Conservation (phyloP, 441 rosid genomes). For the Brassica hybrid region DNA sequence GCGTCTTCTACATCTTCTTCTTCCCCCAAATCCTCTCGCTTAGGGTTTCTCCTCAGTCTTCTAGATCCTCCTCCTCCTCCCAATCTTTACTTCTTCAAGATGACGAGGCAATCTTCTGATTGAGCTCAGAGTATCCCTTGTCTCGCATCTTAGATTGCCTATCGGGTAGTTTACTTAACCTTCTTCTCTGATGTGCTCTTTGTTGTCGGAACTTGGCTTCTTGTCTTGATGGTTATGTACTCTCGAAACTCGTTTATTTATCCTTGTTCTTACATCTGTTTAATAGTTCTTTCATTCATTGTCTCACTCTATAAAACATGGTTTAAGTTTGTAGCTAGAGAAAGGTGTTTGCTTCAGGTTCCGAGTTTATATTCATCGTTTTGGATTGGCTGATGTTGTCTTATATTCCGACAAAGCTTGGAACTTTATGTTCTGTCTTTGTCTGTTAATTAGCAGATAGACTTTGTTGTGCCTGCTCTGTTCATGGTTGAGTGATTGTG, state of each 20-base stretch:
- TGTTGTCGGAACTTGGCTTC: not conserved
- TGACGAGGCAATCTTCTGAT: constrained; percentile 18
- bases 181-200: not conserved
- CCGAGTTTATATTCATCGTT: not conserved
- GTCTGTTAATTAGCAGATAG: not conserved
- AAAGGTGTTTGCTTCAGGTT: not conserved
- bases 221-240: not conserved
- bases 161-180: not conserved
- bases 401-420: not conserved
- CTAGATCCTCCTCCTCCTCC: constrained; percentile 17
- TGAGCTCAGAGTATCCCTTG: not conserved
- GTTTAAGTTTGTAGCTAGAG: not conserved
- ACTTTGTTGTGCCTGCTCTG: not conserved
- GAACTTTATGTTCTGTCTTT: not conserved
- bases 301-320: not conserved
- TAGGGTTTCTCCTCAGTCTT: constrained; percentile 29
- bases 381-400: not conserved
- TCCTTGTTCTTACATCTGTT: not conserved
- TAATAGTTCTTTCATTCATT: not conserved
- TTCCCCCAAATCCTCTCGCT: constrained; percentile 33
- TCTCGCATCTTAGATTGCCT: not conserved
- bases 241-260: not conserved
- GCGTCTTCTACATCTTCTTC: constrained; percentile 7
- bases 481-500: not conserved
- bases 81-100: not conserved